These are phyloP conservation scores for Monosporascus sp. DNA, from an alignment of 2,329 filamentous ascomycete species.

Conservation along the genomic window DNA sequence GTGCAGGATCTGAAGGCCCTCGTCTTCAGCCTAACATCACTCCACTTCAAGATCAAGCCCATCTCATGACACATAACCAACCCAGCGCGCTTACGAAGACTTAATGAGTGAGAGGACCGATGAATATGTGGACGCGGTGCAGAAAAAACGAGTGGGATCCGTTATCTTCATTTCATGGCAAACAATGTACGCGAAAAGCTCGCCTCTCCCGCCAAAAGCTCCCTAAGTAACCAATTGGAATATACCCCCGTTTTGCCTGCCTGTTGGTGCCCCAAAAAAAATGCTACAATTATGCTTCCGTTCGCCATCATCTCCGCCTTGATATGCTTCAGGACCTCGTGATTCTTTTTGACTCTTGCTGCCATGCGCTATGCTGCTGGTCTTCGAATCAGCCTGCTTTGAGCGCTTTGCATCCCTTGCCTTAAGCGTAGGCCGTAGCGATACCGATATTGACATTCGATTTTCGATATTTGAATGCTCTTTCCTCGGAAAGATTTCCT, in stretches of 20 bases:
- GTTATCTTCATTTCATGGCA: conserved; percentile 6
- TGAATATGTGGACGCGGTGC: conserved; percentile 1
- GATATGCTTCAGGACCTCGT: too few species aligned
- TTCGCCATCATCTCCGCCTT: neutral
- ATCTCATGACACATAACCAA: conserved; percentile 40
- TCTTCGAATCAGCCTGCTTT: too few species aligned
- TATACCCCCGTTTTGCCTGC: conserved; percentile 20
- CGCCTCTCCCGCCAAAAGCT: conserved; percentile 5
- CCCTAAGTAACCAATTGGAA: conserved; percentile 9
- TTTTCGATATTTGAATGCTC: too few species aligned
- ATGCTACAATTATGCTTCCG: conserved; percentile 8
- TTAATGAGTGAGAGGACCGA: too few species aligned
- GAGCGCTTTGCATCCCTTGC: too few species aligned
- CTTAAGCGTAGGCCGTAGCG: too few species aligned
- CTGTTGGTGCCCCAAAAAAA: conserved; percentile 6
- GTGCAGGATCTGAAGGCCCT: conserved; percentile 96
- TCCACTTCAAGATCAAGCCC: conserved; percentile 95
- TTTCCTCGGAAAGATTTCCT: too few species aligned
- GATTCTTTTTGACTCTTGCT: too few species aligned
- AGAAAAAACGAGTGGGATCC: conserved; percentile 6
- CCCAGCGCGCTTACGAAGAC: neutral
- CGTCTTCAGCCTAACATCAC: conserved; percentile 90
- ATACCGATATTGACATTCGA: too few species aligned
- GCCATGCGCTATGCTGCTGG: too few species aligned
- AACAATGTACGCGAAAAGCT: conserved; percentile 16